Base-by-base conservation (phyloP, 2,329 filamentous ascomycete species). In the Stemphylium beticola region DNA sequence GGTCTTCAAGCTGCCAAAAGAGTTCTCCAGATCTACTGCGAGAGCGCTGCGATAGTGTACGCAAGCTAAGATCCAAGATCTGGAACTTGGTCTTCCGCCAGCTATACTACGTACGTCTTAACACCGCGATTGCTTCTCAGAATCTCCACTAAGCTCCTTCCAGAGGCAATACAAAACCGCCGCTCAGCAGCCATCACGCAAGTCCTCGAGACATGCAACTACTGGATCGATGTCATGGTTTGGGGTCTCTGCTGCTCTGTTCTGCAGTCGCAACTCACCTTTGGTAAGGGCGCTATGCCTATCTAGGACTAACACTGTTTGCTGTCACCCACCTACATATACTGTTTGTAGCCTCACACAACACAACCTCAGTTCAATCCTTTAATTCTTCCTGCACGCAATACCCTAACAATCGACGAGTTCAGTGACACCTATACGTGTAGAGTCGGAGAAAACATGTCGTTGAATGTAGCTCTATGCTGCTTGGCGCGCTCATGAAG, bases 401-500 rank as follows among this genome's bases (percentile, higher is more conserved):
- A n/a, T n/a, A n/a, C n/a, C n/a, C n/a, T n/a, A n/a, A n/a, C n/a
- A n/a, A n/a, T n/a, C n/a, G 22, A 24, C 22, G 36, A 44, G 6
- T 39, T 44, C 18, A 38, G 40, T 14, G 33, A 31, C 4, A 9
- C 9, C 1, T 51, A 33, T 11, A 36, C 12, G 2, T 61, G 51
- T 17, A 31, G n/a, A 10, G 14, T 29, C 0, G 15, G 42, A 2
- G 1, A 14, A 8, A 9, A 41, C 6, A 7, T 38, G 4, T 59
- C 50, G 0, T 58, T 20, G 11, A 54, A 31, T 66, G 64, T 17
- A 53, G 58, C 18, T 56, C 57, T 2, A 51, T 65, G 2, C 46
- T 68, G 10, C 48, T 62, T 17, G 65, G 65, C 5, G 57, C 59
- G 9, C 54, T 68, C n/a, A 60, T 48, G 12, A 64, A 57, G 40